Evolutionary conservation across 129 eudicot species (phyloP), one percentile per base, ranked within the genome.

Genomic region (Centaurea solstitialis): DNA sequence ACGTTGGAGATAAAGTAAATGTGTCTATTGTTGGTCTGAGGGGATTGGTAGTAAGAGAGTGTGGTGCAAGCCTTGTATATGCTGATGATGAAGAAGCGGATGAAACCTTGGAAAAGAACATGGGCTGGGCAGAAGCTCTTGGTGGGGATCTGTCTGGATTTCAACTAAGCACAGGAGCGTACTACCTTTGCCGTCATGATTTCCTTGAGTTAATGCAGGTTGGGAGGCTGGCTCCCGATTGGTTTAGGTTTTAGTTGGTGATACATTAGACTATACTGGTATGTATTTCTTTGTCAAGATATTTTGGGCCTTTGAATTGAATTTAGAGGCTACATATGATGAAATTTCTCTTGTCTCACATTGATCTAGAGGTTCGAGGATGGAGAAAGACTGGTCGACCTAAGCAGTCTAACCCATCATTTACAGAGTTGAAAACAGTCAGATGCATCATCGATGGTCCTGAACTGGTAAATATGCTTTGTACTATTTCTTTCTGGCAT

Each of bases 21-120:
- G 79, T 75, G 30, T 59, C 79, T n/a, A 75, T 59, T 18, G 11
- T 9, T 35, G 79, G 18, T 6, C 3, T 75, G 11, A 61, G 10
- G 1, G 79, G 79, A n/a, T 18, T 75, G 47, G 33, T 33, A 26
- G n/a, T 75, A 28, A 26, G 3, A 3, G 47, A 18, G 15, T 75
- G 79, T 20, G 70, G 79, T 3, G 53, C 70, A 33, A 75, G 53
- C 18, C 79, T 75, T 35, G 79, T 75, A 28, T 75, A 75, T 11
- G 1, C 70, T 47, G 66, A 74, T 61, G 57, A 61, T 33, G 70
- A 74, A 47, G 68, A 17, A 59, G 70, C n/a, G 0, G 0, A 53
- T 1, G 79, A 59, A 6, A n/a, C 35, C 70, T 75, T 57, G 50
- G 5, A 75, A 59, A 20, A 18, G 33, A 59, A 6, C 57, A 26